These are phyloP conservation scores for Nothophytophthora sp. DNA, from an alignment of 352 stramenopile species.

Conservation along the genomic window DNA sequence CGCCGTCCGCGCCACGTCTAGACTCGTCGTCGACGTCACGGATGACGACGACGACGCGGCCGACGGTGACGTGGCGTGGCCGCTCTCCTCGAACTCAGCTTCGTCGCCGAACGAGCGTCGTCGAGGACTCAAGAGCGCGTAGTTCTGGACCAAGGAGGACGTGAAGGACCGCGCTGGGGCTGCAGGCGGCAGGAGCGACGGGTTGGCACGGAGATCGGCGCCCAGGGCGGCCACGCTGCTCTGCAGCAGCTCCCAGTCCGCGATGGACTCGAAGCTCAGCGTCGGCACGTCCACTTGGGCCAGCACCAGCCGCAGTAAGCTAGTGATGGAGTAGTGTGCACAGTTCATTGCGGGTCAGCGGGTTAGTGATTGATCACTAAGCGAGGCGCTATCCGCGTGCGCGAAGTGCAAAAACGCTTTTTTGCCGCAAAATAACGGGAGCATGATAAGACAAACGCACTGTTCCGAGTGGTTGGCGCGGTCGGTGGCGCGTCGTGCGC, in stretches of 20 bases:
- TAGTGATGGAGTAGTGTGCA: background rate
- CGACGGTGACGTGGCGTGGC: constrained; percentile 15
- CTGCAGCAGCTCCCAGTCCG: constrained; percentile 27
- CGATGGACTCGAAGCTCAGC: constrained; percentile 25
- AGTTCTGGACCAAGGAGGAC: too few relatives aligned
- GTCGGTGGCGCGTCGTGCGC: constrained; percentile 55
- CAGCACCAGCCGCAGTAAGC: constrained; percentile 29
- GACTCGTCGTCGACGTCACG: constrained; percentile 16
- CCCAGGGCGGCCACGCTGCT: constrained; percentile 11
- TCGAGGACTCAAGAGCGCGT: constrained; percentile 11
- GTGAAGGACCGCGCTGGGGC: too few relatives aligned
- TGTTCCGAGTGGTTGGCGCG: constrained; percentile 66
- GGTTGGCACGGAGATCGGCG: too few relatives aligned
- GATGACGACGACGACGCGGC: constrained; percentile 2
- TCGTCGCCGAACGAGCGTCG: constrained; percentile 4
- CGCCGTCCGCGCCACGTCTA: constrained; percentile 15
- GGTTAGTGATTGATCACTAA: too few relatives aligned
- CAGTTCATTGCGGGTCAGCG: background rate
- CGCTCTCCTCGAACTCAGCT: background rate
- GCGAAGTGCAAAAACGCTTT: too few relatives aligned
- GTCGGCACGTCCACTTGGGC: constrained; percentile 21
- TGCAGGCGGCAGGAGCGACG: constrained; percentile 8
- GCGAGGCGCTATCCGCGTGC: too few relatives aligned
- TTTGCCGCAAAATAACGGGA: constrained; percentile 2
- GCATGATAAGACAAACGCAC: constrained; percentile 26